Evolutionary conservation across 2,329 filamentous ascomycete species (phyloP), one percentile per base, ranked within the genome.

Genomic region (Dothistroma pini): DNA sequence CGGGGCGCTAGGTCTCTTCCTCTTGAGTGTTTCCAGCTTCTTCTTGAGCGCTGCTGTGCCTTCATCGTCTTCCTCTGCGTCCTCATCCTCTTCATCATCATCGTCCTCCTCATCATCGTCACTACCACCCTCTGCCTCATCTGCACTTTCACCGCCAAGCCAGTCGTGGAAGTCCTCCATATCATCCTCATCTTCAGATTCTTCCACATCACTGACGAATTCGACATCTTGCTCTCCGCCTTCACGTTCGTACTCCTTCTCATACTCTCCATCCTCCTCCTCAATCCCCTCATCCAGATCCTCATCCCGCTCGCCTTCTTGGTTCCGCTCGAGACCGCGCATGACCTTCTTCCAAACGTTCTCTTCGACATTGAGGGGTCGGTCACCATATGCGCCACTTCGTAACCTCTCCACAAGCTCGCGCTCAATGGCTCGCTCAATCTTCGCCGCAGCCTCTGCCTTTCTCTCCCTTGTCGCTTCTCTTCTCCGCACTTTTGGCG

Each of bases 331-430:
- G 77, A 99, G 83, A 3, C 91, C 91, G 63, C 88, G 87, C 69
- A 99, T 86, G 8, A 99, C 95, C 84, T 93, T 96, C 84, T 96
- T 96, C 95, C 95, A 99, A 63, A 99, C 91, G 14, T 85, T 84
- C 75, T 97, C 92, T 76, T 96, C 95, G 56, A 96, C 93, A 74
- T 99, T 99, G 67, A 99, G 82, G 48, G 95, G 95, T 74, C 91
- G 86, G 70, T 97, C 93, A 58, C 95, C 95, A 76, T 99, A 97
- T 2, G 93, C 93, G 51, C 95, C 95, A 72, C 91, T 93, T 67
- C 93, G 84, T 76, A 99, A 79, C 69, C 95, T 83, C 78, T 97
- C 91, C 69, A 99, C 89, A 68, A 99, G 82, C 78, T 97, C 93
- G 58, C 95, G 83, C 83, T 99, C 95, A 76, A 99, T 97, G 8